These are phyloP conservation scores for Huntiella omanensis DNA, from an alignment of 2,329 filamentous ascomycete species.

Conservation along the genomic window DNA sequence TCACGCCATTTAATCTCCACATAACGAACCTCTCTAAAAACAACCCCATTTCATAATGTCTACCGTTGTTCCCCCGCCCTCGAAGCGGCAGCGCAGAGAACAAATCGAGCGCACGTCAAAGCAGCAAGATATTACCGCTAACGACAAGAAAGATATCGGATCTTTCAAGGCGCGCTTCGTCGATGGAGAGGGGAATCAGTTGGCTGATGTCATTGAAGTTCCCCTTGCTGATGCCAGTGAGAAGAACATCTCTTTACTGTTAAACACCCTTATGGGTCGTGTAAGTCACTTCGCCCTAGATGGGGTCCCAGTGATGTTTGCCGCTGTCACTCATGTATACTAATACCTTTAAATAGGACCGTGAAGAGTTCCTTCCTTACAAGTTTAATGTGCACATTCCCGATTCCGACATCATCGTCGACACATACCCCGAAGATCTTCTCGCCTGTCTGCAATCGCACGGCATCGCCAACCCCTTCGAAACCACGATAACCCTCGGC, in stretches of 20 bases:
- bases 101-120: constrained; percentile 49
- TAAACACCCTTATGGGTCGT: constrained; percentile 69
- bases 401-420: constrained; percentile 31
- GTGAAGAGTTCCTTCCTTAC: constrained; percentile 41
- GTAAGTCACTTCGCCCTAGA: constrained; percentile 23
- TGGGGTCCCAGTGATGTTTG: too few relatives aligned
- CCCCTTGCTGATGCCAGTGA: constrained; percentile 70
- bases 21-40: background rate
- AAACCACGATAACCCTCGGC: constrained; percentile 34
- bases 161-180: constrained; percentile 75
- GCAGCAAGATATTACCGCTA: constrained; percentile 56
- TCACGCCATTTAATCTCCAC: background rate
- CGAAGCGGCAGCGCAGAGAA: constrained; percentile 70
- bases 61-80: constrained; percentile 65
- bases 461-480: constrained; percentile 39
- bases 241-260: constrained; percentile 70
- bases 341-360: constrained; percentile 21
- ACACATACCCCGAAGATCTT: constrained; percentile 36
- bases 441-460: constrained; percentile 34
- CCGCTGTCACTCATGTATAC: background rate
- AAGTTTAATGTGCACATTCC: constrained; percentile 42
- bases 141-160: constrained; percentile 50
- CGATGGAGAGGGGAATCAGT: constrained; percentile 57
- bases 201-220: constrained; percentile 52
- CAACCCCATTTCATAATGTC: constrained; percentile 36